Base-by-base conservation (phyloP, 306 rosid genomes). In the Vachellia pachyceras region DNA sequence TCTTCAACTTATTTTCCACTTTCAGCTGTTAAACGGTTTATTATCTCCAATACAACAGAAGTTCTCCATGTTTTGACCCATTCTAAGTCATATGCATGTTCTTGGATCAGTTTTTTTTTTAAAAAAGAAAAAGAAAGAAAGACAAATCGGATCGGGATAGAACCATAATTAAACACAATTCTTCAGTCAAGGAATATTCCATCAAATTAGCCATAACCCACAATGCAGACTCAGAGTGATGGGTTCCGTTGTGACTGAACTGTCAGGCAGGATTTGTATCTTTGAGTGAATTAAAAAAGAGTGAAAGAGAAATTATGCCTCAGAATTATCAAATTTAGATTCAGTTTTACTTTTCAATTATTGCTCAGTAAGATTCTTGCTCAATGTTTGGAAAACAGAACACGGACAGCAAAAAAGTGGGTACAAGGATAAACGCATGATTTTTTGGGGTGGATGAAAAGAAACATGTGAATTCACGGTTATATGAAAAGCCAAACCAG, bases 401-500 rank as follows among this genome's bases (percentile, higher is more conserved):
- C 25, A 68, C 15, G 41, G 72, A 39, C 47, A 39, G n/a, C 58
- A 6, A 58, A 49, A 82, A 79, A 70, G 76, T 14, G 54, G 75
- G 49, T 54, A 57, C n/a, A 79, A 5, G 20, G 49, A 66, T 37
- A 45, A 76, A 77, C 47, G 33, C 0, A 6, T 18, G 58, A 6
- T n/a, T 20, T 18, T 22, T 10, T 9, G 22, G 23, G 29, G 61
- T 7, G 61, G 11, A 20, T 10, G 33, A 55, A 55, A 55, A 20
- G 10, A 54, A 57, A 57, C 64, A 22, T 42, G n/a, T 25, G 18
- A 81, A 45, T 41, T 33, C 22, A 54, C 35, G 18, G 60, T 58
- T 25, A 82, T 12, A 37, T 46, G 29, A 76, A 84, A 69, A 72
- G 49, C 66, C 63, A 72, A 70, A 81, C 42, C 23, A 47, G 80